Percentiles rank a stretch among this genome's conserved stretches.
phyloP scores from a whole-genome alignment of 106 monocot genomes.

The Dioscorea dumetorum region DNA sequence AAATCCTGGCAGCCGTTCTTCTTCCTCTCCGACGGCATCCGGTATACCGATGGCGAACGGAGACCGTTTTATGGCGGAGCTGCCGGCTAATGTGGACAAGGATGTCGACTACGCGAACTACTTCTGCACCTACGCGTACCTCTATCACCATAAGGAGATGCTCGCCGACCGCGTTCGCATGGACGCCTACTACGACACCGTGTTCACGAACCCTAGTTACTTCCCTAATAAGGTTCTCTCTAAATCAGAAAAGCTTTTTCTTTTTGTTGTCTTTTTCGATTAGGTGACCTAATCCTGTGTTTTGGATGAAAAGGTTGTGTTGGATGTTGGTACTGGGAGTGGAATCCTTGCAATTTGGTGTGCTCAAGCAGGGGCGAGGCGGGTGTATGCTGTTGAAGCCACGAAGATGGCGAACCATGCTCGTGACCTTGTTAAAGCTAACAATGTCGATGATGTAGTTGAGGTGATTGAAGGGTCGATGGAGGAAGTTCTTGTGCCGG shows the following conservation, averaged over 20 bases:
- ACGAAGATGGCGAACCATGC: constrained; percentile 98
- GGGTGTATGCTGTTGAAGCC: constrained; percentile 95
- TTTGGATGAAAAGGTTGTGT: constrained; percentile 37
- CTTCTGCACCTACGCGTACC: constrained; percentile 90
- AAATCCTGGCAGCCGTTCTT: no score
- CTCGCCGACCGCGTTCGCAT: constrained; percentile 90
- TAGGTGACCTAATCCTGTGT: no score
- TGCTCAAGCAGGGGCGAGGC: constrained; percentile 87
- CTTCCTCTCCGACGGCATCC: no score
- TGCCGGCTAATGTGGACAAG: constrained; percentile 44
- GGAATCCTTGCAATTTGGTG: constrained; percentile 96
- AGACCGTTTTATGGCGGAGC: neutral
- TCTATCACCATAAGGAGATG: constrained; percentile 99
- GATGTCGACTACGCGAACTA: constrained; percentile 95
- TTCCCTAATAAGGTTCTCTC: constrained; percentile 57
- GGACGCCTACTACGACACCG: constrained; percentile 88
- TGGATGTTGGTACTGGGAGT: constrained; percentile 96
- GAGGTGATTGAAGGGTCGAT: constrained; percentile 91
- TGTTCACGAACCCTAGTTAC: constrained; percentile 76
- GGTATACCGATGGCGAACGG: no score
- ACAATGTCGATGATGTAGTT: constrained; percentile 58
- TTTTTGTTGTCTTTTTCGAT: no score
- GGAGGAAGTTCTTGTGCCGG: constrained; percentile 77
- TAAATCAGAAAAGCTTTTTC: no score
- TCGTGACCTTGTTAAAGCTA: constrained; percentile 56